Conservation (phyloP, 1,284 basidiomycete species). For the Cryptococcus sp. region DNA sequence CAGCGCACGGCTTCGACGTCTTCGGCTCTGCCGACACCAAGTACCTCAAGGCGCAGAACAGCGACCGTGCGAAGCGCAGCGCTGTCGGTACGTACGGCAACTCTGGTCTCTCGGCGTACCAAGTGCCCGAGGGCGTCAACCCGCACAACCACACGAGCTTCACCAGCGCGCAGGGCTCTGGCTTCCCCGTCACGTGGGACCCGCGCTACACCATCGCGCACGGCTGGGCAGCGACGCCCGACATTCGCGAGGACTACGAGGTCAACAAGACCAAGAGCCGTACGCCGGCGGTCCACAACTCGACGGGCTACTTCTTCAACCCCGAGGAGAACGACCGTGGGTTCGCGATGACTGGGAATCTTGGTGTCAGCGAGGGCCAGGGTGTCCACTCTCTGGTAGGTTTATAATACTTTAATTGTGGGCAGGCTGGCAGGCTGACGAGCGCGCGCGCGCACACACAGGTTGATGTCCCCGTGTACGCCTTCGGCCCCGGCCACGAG, state of each 20-base stretch:
- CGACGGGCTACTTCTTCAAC: slow-evolving; percentile 45
- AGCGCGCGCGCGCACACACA: background rate
- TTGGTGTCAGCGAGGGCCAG: slow-evolving; percentile 37
- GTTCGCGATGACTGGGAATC: slow-evolving; percentile 47
- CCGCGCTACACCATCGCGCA: slow-evolving; percentile 49
- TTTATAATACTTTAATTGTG: background rate
- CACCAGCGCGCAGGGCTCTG: slow-evolving; percentile 35
- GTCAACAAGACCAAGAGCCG: slow-evolving; percentile 41
- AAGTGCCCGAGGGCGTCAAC: slow-evolving; percentile 30
- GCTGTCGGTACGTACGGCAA: slow-evolving; percentile 49
- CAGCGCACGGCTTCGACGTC: slow-evolving; percentile 30
- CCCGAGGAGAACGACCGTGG: slow-evolving; percentile 44
- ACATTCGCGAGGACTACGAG: slow-evolving; percentile 44
- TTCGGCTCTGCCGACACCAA: slow-evolving; percentile 48
- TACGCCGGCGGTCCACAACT: slow-evolving; percentile 37
- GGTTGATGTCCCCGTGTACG: slow-evolving; percentile 49
- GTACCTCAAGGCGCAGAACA: slow-evolving; percentile 40
- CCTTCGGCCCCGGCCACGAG: slow-evolving; percentile 49
- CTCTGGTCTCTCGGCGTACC: slow-evolving; percentile 46
- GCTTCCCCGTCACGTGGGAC: slow-evolving; percentile 51
- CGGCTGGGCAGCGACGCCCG: slow-evolving; percentile 47
- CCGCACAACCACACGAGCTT: slow-evolving; percentile 42
- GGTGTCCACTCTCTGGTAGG: slow-evolving; percentile 47
- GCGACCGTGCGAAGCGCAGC: slow-evolving; percentile 46
- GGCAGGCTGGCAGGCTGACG: slow-evolving; percentile 1